A percentile compares a stretch with the other conserved stretches of the same genome.
Conservation (phyloP, 768 basidiomycete species). For the Psilocybe subaeruginosa region DNA sequence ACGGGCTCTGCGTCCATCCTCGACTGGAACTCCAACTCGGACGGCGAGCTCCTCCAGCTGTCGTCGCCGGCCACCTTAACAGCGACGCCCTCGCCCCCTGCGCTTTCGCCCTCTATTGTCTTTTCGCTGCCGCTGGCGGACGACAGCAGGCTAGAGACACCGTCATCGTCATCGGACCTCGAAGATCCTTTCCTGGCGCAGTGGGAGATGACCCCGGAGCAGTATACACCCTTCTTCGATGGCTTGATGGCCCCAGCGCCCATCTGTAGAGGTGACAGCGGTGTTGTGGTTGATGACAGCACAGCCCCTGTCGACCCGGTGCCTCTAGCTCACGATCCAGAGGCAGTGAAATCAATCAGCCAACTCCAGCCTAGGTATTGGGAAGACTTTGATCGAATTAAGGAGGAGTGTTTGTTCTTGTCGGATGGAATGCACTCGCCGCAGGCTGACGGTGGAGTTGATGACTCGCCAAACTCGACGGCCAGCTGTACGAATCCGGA, state of each 20-base stretch:
- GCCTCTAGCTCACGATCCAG: not conserved
- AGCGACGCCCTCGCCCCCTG: not conserved
- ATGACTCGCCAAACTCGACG: not conserved
- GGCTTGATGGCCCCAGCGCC: conserved; percentile 6
- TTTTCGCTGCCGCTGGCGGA: conserved; percentile 5
- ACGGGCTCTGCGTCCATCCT: conserved; percentile 25
- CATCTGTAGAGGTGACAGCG: conserved; percentile 2
- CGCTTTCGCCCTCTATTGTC: not conserved
- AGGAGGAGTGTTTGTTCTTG: no score
- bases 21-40: conserved; percentile 26
- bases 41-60: conserved; percentile 20
- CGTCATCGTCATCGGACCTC: not conserved
- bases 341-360: not conserved
- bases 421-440: not conserved
- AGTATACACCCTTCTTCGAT: conserved; percentile 4
- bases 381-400: not conserved
- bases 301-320: not conserved
- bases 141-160: not conserved
- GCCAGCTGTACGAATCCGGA: not conserved
- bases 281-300: not conserved
- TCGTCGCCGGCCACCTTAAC: conserved; percentile 18
- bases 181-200: not conserved
- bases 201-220: not conserved
- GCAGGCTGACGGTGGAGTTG: not conserved
- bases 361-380: not conserved